These are phyloP conservation scores for Colletotrichum sp. DNA, from an alignment of 2,329 filamentous ascomycete species.

Conservation along the genomic window DNA sequence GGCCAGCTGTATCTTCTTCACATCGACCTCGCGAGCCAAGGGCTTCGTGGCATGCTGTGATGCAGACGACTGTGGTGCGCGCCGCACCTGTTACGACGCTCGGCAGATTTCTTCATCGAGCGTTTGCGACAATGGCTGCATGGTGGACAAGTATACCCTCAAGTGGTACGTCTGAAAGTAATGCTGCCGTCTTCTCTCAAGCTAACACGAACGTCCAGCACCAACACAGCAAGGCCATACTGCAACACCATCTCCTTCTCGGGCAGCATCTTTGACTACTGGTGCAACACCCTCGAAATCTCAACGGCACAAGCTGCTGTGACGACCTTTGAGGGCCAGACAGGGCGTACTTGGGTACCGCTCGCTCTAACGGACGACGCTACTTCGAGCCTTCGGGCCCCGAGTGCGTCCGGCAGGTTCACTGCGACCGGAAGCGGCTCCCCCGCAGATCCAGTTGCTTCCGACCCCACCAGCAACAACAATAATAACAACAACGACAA, in stretches of 20 bases:
- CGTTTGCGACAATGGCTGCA: slow-evolving; percentile 45
- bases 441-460: not conserved
- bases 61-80: slow-evolving; percentile 35
- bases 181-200: not conserved
- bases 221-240: slow-evolving; percentile 36
- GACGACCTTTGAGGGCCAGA: slow-evolving; percentile 47
- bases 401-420: not conserved
- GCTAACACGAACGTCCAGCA: slow-evolving; percentile 36
- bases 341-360: slow-evolving; percentile 31
- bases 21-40: slow-evolving; percentile 21
- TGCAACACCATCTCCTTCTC: slow-evolving; percentile 52
- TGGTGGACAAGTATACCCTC: slow-evolving; percentile 42
- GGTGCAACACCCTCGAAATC: slow-evolving; percentile 40
- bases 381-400: not conserved
- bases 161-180: slow-evolving; percentile 47
- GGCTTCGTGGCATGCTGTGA: slow-evolving; percentile 51
- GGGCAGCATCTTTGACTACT: slow-evolving; percentile 47
- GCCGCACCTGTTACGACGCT: slow-evolving; percentile 44
- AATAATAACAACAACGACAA: not conserved
- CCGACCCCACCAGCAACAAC: slow-evolving; percentile 9
- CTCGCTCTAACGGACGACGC: slow-evolving; percentile 11
- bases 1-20: slow-evolving; percentile 46
- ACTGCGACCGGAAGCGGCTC: not conserved
- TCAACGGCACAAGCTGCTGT: slow-evolving; percentile 38
- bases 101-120: slow-evolving; percentile 36